Base-by-base conservation (phyloP, 257 asterid genomes). In the Handroanthus guayacan region DNA sequence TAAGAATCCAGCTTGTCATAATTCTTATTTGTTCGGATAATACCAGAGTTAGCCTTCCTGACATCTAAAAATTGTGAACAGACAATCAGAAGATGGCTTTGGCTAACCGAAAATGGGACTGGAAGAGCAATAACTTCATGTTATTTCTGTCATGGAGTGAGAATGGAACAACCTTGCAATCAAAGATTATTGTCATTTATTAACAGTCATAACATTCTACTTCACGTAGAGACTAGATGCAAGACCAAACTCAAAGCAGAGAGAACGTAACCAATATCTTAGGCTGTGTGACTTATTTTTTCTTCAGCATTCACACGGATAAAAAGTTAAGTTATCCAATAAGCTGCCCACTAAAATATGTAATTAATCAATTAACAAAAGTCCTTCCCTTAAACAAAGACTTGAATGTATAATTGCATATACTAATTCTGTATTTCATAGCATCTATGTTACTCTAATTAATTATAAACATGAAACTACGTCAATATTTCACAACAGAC, bases 21-120 rank as follows among this genome's bases (percentile, higher is more conserved):
- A 85, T 74, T 77, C 84, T 82, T 63, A 87, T 77, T 45, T 84
- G 91, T 75, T 80, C 84, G 62, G 85, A 68, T 81, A 89, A 74
- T 55, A 87, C 87, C 67, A 81, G 86, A 43, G 69, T 86, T 45
- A 86, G 78, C 85, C 75, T 79, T 79, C 87, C 93, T 77, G 95
- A 67, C 78, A 87, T 82, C 98, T 93, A 76, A 50, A 68, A 67
- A 38, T 63, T 72, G 66, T 37, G 50, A 71, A 52, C 55, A 76
- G 50, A 74, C 44, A 72, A 84, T 80, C 58, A 83, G 81, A 81
- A 84, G 12, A 60, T 25, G 75, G 62, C 36, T 67, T 60, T 43
- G 43, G 71, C 56, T 66, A 62, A 78, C 73, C 44, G 37, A 67
- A 77, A 18, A 43, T 39, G 58, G 58, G 44, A 74, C 11, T 13